phyloP scores from a whole-genome alignment of 1,284 basidiomycete genomes.

The Laetiporus sulphureus region DNA sequence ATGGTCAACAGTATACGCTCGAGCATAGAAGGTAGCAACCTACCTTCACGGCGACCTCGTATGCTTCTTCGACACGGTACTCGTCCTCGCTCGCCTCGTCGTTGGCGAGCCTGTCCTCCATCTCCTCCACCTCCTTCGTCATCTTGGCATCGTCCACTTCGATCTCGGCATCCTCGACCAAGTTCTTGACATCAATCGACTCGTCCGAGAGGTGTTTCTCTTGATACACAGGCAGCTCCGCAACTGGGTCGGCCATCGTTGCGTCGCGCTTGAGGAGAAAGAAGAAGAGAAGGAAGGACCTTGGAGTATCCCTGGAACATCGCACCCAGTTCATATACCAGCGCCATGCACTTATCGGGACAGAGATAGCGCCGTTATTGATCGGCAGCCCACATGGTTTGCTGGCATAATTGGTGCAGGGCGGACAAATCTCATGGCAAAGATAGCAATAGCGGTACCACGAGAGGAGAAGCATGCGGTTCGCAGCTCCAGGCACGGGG shows the following conservation, averaged over 20 bases:
- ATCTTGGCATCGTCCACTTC: constrained; percentile 13
- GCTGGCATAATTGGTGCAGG: too few species aligned
- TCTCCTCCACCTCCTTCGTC: constrained; percentile 27
- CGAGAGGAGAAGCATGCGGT: too few species aligned
- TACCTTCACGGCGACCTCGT: constrained; percentile 33
- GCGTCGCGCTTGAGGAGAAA: background rate
- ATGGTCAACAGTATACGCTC: background rate
- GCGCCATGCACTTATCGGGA: too few species aligned
- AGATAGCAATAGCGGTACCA: too few species aligned
- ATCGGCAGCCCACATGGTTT: too few species aligned
- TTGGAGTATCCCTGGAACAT: too few species aligned
- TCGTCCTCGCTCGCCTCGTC: constrained; percentile 26
- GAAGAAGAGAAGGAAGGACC: too few species aligned
- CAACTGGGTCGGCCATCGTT: constrained; percentile 5
- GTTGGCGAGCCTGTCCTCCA: constrained; percentile 30
- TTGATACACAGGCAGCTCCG: constrained; percentile 7
- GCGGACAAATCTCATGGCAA: too few species aligned
- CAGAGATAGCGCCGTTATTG: too few species aligned
- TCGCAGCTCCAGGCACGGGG: too few species aligned
- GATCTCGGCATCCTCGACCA: background rate
- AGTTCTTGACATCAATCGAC: constrained; percentile 4
- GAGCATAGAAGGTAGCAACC: background rate
- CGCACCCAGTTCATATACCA: too few species aligned
- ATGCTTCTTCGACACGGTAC: constrained; percentile 29
- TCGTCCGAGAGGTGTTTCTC: constrained; percentile 6